Evolutionary conservation across 495 filamentous ascomycete species (phyloP).

Genomic region (Penicillium nucicola): DNA sequence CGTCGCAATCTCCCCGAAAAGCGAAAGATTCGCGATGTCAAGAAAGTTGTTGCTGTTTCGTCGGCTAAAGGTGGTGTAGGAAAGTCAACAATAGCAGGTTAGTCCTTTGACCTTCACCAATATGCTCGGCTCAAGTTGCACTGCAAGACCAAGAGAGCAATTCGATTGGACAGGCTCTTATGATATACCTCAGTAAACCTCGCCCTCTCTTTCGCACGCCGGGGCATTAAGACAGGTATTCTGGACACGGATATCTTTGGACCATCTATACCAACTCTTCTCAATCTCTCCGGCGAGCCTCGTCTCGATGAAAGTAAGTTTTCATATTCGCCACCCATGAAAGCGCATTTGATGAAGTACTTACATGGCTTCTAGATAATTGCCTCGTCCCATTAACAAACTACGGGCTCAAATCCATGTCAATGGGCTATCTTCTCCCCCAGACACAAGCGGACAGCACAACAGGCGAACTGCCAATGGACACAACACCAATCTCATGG

Average conservation of each 20-base stretch:
- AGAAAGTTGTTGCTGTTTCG: constrained; percentile 86
- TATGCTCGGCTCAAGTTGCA: too few species aligned
- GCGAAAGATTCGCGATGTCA: constrained; percentile 73
- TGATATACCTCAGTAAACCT: constrained; percentile 63
- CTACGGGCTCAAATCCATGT: constrained; percentile 97
- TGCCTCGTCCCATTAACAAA: constrained; percentile 86
- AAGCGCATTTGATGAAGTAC: neutral
- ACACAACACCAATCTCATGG: constrained; percentile 86
- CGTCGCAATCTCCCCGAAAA: constrained; percentile 82
- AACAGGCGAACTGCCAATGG: constrained; percentile 41
- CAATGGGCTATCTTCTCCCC: constrained; percentile 87
- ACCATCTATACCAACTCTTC: constrained; percentile 86
- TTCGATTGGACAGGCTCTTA: constrained; percentile 1
- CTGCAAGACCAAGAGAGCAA: too few species aligned
- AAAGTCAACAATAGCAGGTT: constrained; percentile 89
- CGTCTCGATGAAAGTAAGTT: constrained; percentile 57
- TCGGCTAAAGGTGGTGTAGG: constrained; percentile 97
- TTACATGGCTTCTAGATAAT: constrained; percentile 51
- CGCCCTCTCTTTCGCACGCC: constrained; percentile 76
- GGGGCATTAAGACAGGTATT: constrained; percentile 77
- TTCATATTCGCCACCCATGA: neutral
- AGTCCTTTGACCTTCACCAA: constrained; percentile 2
- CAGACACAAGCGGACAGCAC: constrained; percentile 25
- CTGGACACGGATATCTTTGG: constrained; percentile 97
- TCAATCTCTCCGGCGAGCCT: constrained; percentile 74